Evolutionary conservation across 129 eudicot genomes (phyloP).

Genomic region (Flaveria brownii): DNA sequence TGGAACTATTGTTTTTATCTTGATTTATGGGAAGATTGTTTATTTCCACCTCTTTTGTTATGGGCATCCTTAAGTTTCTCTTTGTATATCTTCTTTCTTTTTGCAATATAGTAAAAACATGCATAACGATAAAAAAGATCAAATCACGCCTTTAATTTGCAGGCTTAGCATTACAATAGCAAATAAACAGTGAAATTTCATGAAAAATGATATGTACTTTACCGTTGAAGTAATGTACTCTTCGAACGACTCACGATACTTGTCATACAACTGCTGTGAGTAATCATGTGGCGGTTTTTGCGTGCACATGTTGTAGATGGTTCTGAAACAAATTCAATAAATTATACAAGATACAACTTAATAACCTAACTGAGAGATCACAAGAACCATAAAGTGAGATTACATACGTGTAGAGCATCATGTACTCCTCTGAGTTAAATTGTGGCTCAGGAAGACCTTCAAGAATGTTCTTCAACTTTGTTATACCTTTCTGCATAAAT

Average conservation of each 20-base stretch:
- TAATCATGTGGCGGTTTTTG: conserved; percentile 91
- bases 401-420: conserved; percentile 89
- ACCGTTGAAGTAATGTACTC: conserved; percentile 77
- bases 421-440: conserved; percentile 90
- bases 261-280: conserved; percentile 81
- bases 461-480: conserved; percentile 77
- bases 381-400: neutral
- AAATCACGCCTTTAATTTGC: neutral
- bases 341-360: neutral
- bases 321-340: conserved; percentile 47
- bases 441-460: conserved; percentile 94
- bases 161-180: neutral
- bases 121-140: neutral
- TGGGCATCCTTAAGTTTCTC: neutral
- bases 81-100: neutral
- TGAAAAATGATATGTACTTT: conserved; percentile 4
- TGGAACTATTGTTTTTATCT: conserved; percentile 3
- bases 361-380: neutral
- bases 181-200: neutral
- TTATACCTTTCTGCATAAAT: conserved; percentile 81
- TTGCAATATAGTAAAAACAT: neutral
- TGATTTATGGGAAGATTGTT: too few species aligned
- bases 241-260: conserved; percentile 69
- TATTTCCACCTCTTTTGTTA: neutral
- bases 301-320: conserved; percentile 87